phyloP scores from a whole-genome alignment of 768 basidiomycete species.

The Russula earlei region DNA sequence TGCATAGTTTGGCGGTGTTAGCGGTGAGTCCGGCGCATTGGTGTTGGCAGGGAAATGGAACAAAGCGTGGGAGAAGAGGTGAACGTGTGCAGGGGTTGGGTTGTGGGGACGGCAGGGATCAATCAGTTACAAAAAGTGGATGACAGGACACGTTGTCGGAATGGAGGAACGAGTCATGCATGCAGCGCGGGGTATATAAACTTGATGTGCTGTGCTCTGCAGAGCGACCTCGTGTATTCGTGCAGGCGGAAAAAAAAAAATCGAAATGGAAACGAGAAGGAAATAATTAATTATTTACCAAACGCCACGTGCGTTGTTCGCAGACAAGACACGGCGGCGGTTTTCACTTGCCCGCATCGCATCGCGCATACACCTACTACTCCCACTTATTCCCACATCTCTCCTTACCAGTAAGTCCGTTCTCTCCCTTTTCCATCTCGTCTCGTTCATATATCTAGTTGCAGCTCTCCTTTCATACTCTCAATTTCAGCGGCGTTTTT shows the following conservation, averaged over 20 bases:
- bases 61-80: not conserved
- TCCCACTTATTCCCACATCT: not conserved
- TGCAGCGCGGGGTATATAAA: constrained; percentile 7
- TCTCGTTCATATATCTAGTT: not conserved
- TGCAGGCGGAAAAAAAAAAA: constrained; percentile 1
- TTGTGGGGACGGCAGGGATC: not conserved
- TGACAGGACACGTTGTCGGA: not conserved
- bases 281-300: not conserved
- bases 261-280: too few species aligned
- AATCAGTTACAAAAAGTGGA: not conserved
- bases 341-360: not conserved
- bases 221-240: constrained; percentile 4
- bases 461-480: constrained; percentile 7
- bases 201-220: constrained; percentile 5
- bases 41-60: not conserved
- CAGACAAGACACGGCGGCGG: too few species aligned
- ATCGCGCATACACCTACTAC: not conserved
- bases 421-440: not conserved
- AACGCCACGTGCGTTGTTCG: not conserved
- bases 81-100: not conserved
- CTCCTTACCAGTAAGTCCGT: constrained; percentile 6
- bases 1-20: not conserved
- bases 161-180: not conserved
- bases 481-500: not conserved
- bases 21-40: not conserved